Base-by-base conservation (phyloP, 164 flowering plant genomes). In the Amborella trichopoda region DNA sequence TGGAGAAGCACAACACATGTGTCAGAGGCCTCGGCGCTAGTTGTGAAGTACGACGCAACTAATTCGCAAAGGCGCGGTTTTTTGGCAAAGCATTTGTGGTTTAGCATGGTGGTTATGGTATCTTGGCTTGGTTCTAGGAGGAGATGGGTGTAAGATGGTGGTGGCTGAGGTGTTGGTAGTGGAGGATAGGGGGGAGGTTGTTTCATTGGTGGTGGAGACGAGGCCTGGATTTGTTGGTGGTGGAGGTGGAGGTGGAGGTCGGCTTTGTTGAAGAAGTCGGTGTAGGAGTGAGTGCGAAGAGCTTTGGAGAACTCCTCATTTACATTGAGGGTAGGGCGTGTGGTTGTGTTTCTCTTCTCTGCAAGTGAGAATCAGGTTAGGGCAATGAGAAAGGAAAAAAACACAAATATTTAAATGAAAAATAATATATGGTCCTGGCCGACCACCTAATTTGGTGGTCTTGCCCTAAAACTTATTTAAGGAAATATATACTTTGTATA, bases 281-380 rank as follows among this genome's bases (percentile, higher is more conserved):
- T 46, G 64, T 75, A 89, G 1, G 97, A 89, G 14, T 76, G 68
- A 13, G 95, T 80, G 55, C 97, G 78, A 24, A 89, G 72, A 11
- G 80, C 84, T 67, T 71, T 66, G 68, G 40, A 56, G 72, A 84
- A 85, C 44, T 89, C 95, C 44, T 81, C 82, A 26, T 72, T 70
- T 0, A 81, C 74, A 41, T 61, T 80, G 57, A 57, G 23, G 72
- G 71, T 75, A 57, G 20, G 59, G n/a, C 55, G 18, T 54, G 70
- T 56, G 71, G 56, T 45, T 48, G 25, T 10, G 1, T 38, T 9
- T n/a, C 41, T 22, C 16, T 22, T 38, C 16, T 38, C 41, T 11
- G 11, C 16, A 38, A n/a, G n/a, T n/a, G n/a, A n/a, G n/a, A n/a
- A n/a, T n/a, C n/a, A n/a, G n/a, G n/a, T n/a, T n/a, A n/a, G n/a